Percentiles rank a stretch among this genome's conserved stretches.
Evolutionary conservation across 1,139 yeast genomes (phyloP).

Genomic region (Diutina sp.): DNA sequence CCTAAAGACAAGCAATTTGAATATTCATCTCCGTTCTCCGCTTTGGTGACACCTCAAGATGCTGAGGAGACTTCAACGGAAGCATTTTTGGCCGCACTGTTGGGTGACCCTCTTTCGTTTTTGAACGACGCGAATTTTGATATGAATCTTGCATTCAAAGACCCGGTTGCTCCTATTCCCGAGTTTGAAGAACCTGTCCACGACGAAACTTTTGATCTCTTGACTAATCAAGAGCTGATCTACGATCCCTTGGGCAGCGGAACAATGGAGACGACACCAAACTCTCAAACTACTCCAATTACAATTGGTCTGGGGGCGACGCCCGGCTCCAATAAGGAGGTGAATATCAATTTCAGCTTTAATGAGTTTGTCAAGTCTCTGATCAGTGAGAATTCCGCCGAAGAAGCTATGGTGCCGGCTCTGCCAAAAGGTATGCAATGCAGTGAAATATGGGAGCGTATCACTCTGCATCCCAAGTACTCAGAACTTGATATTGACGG

Average conservation of each 20-base stretch:
- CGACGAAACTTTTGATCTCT: constrained; percentile 21
- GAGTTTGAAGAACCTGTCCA: neutral
- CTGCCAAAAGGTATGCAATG: constrained; percentile 35
- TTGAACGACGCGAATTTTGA: constrained; percentile 37
- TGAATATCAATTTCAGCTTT: constrained; percentile 20
- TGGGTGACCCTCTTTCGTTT: constrained; percentile 30
- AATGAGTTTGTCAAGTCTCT: constrained; percentile 23
- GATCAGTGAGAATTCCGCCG: constrained; percentile 5
- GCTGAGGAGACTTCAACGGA: constrained; percentile 8
- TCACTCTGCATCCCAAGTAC: constrained; percentile 86
- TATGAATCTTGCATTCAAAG: constrained; percentile 33
- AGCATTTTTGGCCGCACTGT: constrained; percentile 14
- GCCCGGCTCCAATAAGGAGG: constrained; percentile 3
- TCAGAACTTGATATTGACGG: constrained; percentile 91
- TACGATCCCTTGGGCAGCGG: constrained; percentile 43
- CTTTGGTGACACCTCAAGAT: neutral
- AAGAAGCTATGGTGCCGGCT: constrained; percentile 3
- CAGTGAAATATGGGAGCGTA: constrained; percentile 92
- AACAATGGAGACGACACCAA: neutral
- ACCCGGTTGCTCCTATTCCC: neutral
- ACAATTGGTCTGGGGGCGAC: neutral
- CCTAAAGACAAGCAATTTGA: constrained; percentile 29
- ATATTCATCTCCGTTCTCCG: neutral
- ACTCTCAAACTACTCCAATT: neutral
- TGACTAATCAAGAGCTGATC: constrained; percentile 52